phyloP scores from a whole-genome alignment of 805 yeast genomes.

The Kluyveromyces starmeri region DNA sequence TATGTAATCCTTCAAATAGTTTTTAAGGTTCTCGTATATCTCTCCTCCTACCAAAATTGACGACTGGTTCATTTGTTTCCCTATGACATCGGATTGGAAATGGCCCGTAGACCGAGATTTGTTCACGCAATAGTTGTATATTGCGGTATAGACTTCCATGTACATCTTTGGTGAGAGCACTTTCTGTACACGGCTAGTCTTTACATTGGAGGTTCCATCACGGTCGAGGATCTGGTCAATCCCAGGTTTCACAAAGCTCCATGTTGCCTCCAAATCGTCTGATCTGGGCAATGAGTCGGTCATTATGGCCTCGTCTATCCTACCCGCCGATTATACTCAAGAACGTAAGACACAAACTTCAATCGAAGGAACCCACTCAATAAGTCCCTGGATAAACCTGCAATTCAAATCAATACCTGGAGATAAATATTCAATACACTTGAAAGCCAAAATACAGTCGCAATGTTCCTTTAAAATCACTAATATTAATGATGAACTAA shows the following conservation, averaged over 20 bases:
- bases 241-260: conserved; percentile 75
- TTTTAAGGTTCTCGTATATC: conserved; percentile 63
- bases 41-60: conserved; percentile 76
- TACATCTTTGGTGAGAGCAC: conserved; percentile 65
- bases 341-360: too few species aligned
- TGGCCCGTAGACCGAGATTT: conserved; percentile 45
- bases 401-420: too few species aligned
- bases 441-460: too few species aligned
- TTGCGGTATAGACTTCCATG: conserved; percentile 85
- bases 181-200: conserved; percentile 39
- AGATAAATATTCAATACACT: too few species aligned
- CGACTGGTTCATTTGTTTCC: conserved; percentile 24
- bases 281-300: conserved; percentile 40
- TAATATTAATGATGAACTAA: too few species aligned
- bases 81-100: conserved; percentile 31
- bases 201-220: conserved; percentile 26
- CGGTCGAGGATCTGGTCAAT: conserved; percentile 60
- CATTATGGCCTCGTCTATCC: conserved; percentile 12
- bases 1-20: conserved; percentile 56
- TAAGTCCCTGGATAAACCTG: too few species aligned
- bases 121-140: conserved; percentile 86
- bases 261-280: conserved; percentile 58
- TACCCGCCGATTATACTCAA: too few species aligned
- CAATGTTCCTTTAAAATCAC: too few species aligned
- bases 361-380: too few species aligned